A percentile compares a stretch with the other conserved stretches of the same genome.
These are phyloP conservation scores for Coffea humblotiana DNA, from an alignment of 305 asterid genomes.

Conservation along the genomic window DNA sequence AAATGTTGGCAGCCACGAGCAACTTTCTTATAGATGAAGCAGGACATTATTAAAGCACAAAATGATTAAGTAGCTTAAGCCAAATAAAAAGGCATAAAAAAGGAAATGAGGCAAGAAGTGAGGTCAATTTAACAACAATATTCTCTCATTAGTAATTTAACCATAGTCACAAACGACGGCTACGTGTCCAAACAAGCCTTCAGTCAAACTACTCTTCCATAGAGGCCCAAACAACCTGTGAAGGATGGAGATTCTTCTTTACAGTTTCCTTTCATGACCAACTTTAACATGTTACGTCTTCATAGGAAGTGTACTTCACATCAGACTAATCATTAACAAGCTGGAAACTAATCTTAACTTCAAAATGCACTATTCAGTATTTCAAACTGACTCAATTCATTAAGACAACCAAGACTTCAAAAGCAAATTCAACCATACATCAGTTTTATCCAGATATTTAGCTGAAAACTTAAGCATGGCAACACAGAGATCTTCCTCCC, in stretches of 20 bases:
- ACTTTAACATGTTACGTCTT: background rate
- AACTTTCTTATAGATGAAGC: background rate
- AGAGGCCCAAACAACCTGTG: background rate
- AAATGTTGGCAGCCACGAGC: background rate
- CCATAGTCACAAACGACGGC: background rate
- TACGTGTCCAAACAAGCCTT: background rate
- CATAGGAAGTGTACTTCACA: background rate
- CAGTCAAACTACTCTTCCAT: background rate
- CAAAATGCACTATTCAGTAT: background rate
- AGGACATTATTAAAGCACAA: background rate
- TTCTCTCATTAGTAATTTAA: background rate
- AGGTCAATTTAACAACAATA: background rate
- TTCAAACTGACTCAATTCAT: background rate
- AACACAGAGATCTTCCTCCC: background rate
- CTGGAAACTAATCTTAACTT: background rate
- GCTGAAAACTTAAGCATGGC: background rate
- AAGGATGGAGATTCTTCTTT: background rate
- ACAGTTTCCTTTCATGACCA: background rate
- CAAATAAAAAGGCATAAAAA: background rate
- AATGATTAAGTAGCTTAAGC: background rate
- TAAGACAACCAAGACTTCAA: too few species aligned
- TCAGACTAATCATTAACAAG: background rate
- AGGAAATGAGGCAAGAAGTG: background rate
- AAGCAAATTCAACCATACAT: background rate
- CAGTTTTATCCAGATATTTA: background rate